phyloP scores from a whole-genome alignment of 108 stramenopile species.

The Nitzschia sp. region DNA sequence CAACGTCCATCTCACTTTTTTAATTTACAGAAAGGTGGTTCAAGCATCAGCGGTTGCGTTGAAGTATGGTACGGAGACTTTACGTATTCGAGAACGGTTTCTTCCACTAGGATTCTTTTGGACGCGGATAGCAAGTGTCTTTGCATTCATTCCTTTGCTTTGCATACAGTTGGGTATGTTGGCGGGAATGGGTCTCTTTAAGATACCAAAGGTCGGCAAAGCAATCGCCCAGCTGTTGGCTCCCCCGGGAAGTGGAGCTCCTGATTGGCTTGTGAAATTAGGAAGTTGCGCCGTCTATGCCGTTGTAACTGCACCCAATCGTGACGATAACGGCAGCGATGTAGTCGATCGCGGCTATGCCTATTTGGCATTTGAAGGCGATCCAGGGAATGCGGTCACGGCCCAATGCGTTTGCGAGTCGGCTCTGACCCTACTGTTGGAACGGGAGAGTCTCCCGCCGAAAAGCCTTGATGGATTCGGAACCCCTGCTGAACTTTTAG shows the following conservation, averaged over 20 bases:
- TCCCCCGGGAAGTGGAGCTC: constrained; percentile 39
- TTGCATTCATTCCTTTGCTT: constrained; percentile 35
- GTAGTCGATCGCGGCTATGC: constrained; percentile 28
- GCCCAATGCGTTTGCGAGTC: constrained; percentile 46
- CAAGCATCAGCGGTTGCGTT: constrained; percentile 41
- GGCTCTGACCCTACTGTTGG: constrained; percentile 35
- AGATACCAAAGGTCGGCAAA: constrained; percentile 28
- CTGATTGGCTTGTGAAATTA: constrained; percentile 24
- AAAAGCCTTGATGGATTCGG: constrained; percentile 51
- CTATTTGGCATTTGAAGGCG: constrained; percentile 37
- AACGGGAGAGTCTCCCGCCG: constrained; percentile 31
- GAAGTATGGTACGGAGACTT: constrained; percentile 34
- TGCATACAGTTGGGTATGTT: constrained; percentile 14
- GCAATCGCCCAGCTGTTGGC: constrained; percentile 16
- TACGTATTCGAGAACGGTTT: constrained; percentile 39
- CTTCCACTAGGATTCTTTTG: constrained; percentile 31
- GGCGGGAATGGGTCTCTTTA: not conserved
- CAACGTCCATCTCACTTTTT: too few species aligned
- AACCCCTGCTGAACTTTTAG: constrained; percentile 46
- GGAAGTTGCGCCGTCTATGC: constrained; percentile 38
- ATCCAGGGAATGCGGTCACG: constrained; percentile 47
- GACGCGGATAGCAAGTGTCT: constrained; percentile 7
- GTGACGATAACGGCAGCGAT: not conserved
- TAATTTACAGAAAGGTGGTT: constrained; percentile 32
- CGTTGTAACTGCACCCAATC: constrained; percentile 15